phyloP scores from a whole-genome alignment of 139 green algal species.

The Micractinium sp. region DNA sequence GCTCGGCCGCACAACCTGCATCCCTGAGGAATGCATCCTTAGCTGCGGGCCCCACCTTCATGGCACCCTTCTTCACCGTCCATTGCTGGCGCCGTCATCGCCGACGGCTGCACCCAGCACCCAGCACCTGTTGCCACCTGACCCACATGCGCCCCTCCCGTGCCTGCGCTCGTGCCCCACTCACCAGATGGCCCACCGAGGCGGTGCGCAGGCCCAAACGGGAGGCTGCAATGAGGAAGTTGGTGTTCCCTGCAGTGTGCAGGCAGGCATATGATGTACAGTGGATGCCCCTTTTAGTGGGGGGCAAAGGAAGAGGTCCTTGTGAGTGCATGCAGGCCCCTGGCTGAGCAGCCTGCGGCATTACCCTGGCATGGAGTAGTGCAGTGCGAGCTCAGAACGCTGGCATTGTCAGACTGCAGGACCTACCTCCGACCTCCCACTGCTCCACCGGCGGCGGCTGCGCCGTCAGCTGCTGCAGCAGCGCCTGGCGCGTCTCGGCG shows the following conservation, averaged over 20 bases:
- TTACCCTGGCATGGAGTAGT: no score
- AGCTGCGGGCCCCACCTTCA: no score
- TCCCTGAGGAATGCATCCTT: no score
- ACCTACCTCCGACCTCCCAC: conserved; percentile 32
- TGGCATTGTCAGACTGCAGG: no score
- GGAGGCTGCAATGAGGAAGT: conserved; percentile 92
- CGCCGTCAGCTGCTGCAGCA: conserved; percentile 63
- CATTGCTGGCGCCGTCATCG: background rate
- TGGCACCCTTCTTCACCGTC: background rate
- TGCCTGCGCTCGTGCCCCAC: background rate
- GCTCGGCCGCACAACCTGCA: no score
- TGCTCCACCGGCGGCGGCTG: conserved; percentile 28
- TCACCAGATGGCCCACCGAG: conserved; percentile 78
- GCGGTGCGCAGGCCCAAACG: conserved; percentile 80
- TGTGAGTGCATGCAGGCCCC: no score
- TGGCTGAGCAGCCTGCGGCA: no score
- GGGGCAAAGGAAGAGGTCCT: no score
- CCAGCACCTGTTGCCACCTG: background rate
- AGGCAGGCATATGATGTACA: no score
- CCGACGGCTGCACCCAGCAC: background rate
- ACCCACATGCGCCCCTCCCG: background rate
- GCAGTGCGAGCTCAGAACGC: no score
- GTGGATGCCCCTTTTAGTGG: no score
- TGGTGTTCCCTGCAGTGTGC: no score
- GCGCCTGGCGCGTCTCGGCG: conserved; percentile 11